Conservation (phyloP, 176 grass and related monocot species). For the Alloteropsis semialata region DNA sequence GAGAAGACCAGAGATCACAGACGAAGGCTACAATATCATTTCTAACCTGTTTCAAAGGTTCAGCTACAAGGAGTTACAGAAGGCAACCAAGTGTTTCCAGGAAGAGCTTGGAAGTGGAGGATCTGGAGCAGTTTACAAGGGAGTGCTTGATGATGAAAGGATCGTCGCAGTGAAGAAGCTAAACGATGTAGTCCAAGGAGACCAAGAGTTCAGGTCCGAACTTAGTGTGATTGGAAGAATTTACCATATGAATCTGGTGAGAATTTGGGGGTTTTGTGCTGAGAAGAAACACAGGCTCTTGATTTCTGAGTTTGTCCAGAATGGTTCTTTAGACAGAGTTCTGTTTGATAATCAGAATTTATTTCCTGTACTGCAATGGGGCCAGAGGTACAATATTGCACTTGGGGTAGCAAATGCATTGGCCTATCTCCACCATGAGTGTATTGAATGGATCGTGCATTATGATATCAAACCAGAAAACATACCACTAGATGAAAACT, state of each 20-base stretch:
- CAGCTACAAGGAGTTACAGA: conserved; percentile 51
- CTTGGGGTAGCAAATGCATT: not conserved
- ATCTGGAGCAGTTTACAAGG: conserved; percentile 11
- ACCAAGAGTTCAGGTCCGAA: conserved; percentile 35
- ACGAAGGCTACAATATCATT: conserved; percentile 31
- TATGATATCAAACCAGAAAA: conserved; percentile 69
- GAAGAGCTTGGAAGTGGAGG: conserved; percentile 50
- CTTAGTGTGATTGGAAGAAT: conserved; percentile 47
- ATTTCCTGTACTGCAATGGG: conserved; percentile 26
- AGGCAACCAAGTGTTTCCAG: conserved; percentile 45
- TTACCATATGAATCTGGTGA: conserved; percentile 46
- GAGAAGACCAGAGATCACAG: not conserved
- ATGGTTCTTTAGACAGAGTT: conserved; percentile 40
- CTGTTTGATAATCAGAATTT: conserved; percentile 11
- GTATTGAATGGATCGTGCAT: conserved; percentile 64
- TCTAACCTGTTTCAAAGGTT: conserved; percentile 40
- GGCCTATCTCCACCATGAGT: conserved; percentile 62
- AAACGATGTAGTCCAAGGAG: too few relatives aligned
- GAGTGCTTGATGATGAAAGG: too few relatives aligned
- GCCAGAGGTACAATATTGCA: not conserved
- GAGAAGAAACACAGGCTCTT: conserved; percentile 33
- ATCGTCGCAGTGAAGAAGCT: too few relatives aligned
- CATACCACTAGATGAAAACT: conserved; percentile 47
- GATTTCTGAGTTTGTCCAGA: conserved; percentile 40
- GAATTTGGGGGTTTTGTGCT: conserved; percentile 40